Percentiles rank a stretch among this genome's conserved stretches.
Conservation (phyloP, 768 basidiomycete species). For the Cystobasidium ongulense region DNA sequence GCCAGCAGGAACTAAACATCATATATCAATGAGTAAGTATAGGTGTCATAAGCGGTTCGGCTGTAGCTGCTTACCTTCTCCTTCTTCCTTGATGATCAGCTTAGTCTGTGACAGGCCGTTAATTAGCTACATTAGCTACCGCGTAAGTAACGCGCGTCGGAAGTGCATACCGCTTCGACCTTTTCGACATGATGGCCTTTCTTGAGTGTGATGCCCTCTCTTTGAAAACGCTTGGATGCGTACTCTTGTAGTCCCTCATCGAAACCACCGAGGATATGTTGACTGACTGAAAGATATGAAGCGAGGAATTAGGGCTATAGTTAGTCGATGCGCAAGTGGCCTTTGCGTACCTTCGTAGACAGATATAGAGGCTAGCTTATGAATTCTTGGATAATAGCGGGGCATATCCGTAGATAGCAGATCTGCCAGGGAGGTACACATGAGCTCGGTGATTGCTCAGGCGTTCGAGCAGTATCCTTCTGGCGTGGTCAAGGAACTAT, state of each 20-base stretch:
- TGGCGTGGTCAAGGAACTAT: no score
- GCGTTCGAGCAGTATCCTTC: no score
- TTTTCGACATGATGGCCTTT: slow-evolving; percentile 70
- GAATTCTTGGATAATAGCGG: slow-evolving; percentile 58
- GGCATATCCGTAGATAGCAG: slow-evolving; percentile 57
- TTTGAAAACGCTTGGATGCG: slow-evolving; percentile 52
- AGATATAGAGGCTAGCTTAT: slow-evolving; percentile 60
- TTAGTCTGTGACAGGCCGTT: slow-evolving; percentile 43
- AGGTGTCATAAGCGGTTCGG: neutral
- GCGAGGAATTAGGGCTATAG: neutral
- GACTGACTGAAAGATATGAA: slow-evolving; percentile 54
- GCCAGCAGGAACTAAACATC: slow-evolving; percentile 77
- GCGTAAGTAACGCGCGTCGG: neutral
- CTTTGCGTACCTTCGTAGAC: slow-evolving; percentile 16
- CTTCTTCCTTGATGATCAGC: slow-evolving; percentile 58
- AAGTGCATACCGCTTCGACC: slow-evolving; percentile 47
- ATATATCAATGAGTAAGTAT: no score
- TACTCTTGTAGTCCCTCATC: slow-evolving; percentile 61
- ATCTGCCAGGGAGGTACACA: slow-evolving; percentile 47
- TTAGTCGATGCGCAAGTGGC: no score
- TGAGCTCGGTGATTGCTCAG: neutral
- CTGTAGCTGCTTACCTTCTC: slow-evolving; percentile 7
- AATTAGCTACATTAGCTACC: neutral
- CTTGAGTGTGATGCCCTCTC: slow-evolving; percentile 65
- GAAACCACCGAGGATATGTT: slow-evolving; percentile 71